Percentiles rank a stretch among this genome's conserved stretches.
Conservation (phyloP, 1,284 basidiomycete species). For the Tilletia caries region DNA sequence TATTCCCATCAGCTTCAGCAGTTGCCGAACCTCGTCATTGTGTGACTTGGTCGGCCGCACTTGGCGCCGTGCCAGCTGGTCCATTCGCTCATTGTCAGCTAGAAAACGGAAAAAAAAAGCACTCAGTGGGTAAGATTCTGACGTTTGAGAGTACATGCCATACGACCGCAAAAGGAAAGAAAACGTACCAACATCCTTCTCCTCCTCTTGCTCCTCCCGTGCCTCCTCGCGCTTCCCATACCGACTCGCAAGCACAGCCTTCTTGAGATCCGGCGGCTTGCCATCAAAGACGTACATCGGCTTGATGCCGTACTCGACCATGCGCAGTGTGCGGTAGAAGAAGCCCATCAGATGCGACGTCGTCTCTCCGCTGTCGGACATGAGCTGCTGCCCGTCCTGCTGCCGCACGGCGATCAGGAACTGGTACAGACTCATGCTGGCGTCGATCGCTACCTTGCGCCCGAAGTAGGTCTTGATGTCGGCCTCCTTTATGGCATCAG, state of each 20-base stretch:
- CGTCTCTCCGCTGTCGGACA: constrained; percentile 92
- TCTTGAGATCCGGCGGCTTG: constrained; percentile 93
- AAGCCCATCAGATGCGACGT: constrained; percentile 91
- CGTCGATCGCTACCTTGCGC: constrained; percentile 96
- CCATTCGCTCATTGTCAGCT: constrained; percentile 73
- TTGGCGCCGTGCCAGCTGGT: constrained; percentile 81
- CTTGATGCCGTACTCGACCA: constrained; percentile 99
- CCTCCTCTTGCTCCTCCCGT: constrained; percentile 88
- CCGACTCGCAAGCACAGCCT: constrained; percentile 90
- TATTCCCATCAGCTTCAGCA: constrained; percentile 93
- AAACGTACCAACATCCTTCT: constrained; percentile 79
- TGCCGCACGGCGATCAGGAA: constrained; percentile 97
- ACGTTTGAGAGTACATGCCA: no score
- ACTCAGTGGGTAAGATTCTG: no score
- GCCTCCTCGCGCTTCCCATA: constrained; percentile 87
- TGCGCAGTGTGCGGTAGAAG: constrained; percentile 79
- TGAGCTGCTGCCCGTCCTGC: constrained; percentile 92
- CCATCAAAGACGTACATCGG: constrained; percentile 98
- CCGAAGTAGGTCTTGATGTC: constrained; percentile 93
- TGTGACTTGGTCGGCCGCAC: constrained; percentile 94
- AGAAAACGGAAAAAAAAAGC: neutral
- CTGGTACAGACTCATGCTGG: constrained; percentile 63
- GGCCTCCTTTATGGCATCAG: constrained; percentile 78
- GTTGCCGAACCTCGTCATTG: constrained; percentile 86
- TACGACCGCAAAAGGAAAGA: neutral